Evolutionary conservation across 768 basidiomycete genomes (phyloP), one percentile per base, ranked within the genome.

Genomic region (Guyanaporus albipodus): DNA sequence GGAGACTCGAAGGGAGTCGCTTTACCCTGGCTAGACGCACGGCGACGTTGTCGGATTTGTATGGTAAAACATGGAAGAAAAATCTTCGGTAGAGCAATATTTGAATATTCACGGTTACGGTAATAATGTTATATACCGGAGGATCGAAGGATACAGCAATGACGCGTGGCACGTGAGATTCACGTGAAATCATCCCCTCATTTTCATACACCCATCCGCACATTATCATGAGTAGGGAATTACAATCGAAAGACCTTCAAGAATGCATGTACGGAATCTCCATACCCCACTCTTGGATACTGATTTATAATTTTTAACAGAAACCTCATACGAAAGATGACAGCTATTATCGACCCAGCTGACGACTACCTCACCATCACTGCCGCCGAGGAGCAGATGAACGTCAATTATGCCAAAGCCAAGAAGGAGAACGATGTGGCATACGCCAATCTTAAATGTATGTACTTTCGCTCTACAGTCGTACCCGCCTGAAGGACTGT

Each of bases 361-460:
- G 85, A 88, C 43, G 88, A 91, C 63, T 88, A 81, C 60, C 67
- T 84, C 47, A 83, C 84, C 11, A 86, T 91, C 39, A 79, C 82
- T 14, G 79, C 76, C 7, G 82, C 86, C 8, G 85, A 90, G 55
- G 81, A 88, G 48, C 80, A 76, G 53, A 81, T 87, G 60, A 75
- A 75, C 12, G 55, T 73, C 7, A 78, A 78, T 9, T 78, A 83
- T 49, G 69, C 74, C 7, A 72, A 67, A 44, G 70, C 80, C 40
- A 84, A 78, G 66, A 83, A 80, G 55, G 85, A 85, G 36, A 63
- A 85, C 0, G 87, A 89, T 38, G 79, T 85, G 37, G 75, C 79
- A 3, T 82, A 85, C 50, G 64, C 73, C 1, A 80, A 77, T 51
- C 64, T 90, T 24, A 85, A 82, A 73, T 76, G 88, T 80, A 24